A percentile compares a stretch with the other conserved stretches of the same genome.
phyloP scores from a whole-genome alignment of 1,284 basidiomycete species.

The Malassezia pachydermatis region DNA sequence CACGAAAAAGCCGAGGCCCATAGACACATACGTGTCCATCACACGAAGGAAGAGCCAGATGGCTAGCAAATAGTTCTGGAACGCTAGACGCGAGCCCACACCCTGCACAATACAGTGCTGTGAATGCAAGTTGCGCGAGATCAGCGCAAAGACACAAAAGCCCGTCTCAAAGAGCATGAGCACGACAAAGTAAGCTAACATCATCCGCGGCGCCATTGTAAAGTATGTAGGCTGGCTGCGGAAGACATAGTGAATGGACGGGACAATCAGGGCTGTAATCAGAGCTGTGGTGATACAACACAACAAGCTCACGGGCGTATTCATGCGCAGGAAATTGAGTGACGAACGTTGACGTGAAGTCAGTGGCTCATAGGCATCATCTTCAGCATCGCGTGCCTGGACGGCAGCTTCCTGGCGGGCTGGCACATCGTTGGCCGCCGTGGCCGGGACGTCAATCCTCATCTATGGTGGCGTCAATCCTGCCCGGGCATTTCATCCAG shows the following conservation, averaged over 20 bases:
- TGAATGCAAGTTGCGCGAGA: constrained; percentile 13
- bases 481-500: too few relatives aligned
- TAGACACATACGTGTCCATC: constrained; percentile 30
- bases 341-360: constrained; percentile 7
- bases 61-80: constrained; percentile 72
- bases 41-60: constrained; percentile 74
- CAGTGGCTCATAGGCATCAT: constrained; percentile 1
- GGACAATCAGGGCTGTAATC: constrained; percentile 10
- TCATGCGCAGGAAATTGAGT: constrained; percentile 16
- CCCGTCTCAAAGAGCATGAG: constrained; percentile 14
- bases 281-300: constrained; percentile 10
- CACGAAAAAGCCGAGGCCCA: constrained; percentile 26
- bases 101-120: constrained; percentile 11
- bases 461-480: too few relatives aligned
- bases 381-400: constrained; percentile 1
- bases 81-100: constrained; percentile 60
- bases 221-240: constrained; percentile 12
- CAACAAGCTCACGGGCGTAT: constrained; percentile 15
- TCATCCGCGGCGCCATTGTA: constrained; percentile 12
- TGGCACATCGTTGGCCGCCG: too few relatives aligned
- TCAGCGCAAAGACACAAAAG: constrained; percentile 11
- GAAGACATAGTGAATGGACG: constrained; percentile 11
- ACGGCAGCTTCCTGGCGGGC: too few relatives aligned
- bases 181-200: constrained; percentile 8
- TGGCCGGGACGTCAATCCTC: too few relatives aligned